Base-by-base conservation (phyloP, 257 asterid genomes). In the Rehmannia glutinosa region DNA sequence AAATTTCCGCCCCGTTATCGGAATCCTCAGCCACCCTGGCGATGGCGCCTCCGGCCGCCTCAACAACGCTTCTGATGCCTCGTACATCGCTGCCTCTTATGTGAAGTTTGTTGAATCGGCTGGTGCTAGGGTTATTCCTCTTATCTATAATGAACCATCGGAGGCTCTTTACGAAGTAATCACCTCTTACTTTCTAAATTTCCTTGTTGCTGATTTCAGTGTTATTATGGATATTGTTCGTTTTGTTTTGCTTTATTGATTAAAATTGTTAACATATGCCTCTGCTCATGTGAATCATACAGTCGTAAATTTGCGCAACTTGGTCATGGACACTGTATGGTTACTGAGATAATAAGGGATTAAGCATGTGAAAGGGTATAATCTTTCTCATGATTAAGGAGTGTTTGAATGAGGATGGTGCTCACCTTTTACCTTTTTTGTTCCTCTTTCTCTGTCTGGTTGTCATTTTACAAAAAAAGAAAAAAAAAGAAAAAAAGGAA, bases 121-220 rank as follows among this genome's bases (percentile, higher is more conserved):
- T 19, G 98, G 96, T 1, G 97, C 98, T 52, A 84, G 98, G 74
- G 98, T 86, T 71, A 81, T 92, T 77, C 98, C 98, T 20, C 90
- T 92, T 36, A 78, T 92, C 38, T 90, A 73, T 50, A 87, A 92
- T 46, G 98, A 92, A 66, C 95, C 96, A 5, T 12, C 52, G 13
- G 80, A 87, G 66, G 54, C 79, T 83, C 87, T 92, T 8, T 6
- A 76, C 43, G 45, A 82, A 53, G 97, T 87, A 66, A 66, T 36
- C 56, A n/a, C 30, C 55, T 1, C 8, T 24, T 52, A 8, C 17
- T 21, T 41, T 49, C 25, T 42, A 33, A 52, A 4, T 54, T 53
- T 53, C 30, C 43, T 24, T n/a, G 28, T 64, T 60, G 66, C 35
- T 65, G 55, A 30, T 52, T 27, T 17, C 8, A 25, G 58, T 16